Conservation (phyloP, 1,139 yeast species). For the Sugiyamaella xylanicola region DNA sequence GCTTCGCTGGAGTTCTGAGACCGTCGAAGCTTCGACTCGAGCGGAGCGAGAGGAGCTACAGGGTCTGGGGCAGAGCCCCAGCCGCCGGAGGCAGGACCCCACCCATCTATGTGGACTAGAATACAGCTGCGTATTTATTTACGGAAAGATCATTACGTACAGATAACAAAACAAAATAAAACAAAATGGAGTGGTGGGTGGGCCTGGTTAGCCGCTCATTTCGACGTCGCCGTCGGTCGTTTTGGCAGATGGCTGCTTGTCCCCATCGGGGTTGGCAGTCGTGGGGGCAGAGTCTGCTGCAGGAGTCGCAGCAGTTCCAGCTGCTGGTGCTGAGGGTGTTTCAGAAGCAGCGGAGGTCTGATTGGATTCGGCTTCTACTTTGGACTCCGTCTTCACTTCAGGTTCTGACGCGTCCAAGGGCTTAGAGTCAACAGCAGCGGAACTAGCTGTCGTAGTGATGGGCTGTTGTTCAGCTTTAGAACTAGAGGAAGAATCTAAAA, state of each 20-base stretch:
- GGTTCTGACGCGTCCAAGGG: no score
- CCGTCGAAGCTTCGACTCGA: no score
- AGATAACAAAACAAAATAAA: slow-evolving; percentile 3
- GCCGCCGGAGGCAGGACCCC: neutral
- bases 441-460: no score
- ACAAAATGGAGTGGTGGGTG: neutral
- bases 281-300: neutral
- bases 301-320: neutral
- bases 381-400: no score
- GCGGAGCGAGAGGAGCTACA: neutral
- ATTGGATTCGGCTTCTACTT: no score
- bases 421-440: no score
- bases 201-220: slow-evolving; percentile 31
- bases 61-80: neutral
- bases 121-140: no score
- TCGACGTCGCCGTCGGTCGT: slow-evolving; percentile 40
- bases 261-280: slow-evolving; percentile 9
- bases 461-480: no score
- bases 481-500: no score
- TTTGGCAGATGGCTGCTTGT: neutral
- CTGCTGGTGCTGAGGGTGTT: no score
- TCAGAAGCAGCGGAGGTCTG: no score
- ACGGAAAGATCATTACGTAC: slow-evolving; percentile 1
- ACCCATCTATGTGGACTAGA: no score
- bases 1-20: neutral